Base-by-base conservation (phyloP, 352 stramenopile species). In the Phytophthora podocarpi region DNA sequence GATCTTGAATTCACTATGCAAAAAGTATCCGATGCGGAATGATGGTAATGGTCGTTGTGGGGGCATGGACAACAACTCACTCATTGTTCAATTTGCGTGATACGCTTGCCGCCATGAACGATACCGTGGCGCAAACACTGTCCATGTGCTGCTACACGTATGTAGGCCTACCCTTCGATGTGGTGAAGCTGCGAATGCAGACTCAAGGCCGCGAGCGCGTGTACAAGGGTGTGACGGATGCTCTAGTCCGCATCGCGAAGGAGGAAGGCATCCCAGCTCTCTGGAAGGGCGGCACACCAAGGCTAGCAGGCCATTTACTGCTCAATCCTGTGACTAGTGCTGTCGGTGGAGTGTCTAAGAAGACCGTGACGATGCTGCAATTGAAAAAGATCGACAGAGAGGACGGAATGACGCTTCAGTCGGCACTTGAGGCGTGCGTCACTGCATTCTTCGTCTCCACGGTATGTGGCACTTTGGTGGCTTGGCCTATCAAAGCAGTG, bases 291-390 rank as follows among this genome's bases (percentile, higher is more conserved):
- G 82, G 83, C 0, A 61, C 86, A 31, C 81, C 86, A 2, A 82
- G 80, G 42, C 77, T 95, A 16, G 82, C 79, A 30, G 87, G 77
- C 56, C 80, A 77, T 26, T 79, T 93, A 57, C 78, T 93, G 36
- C 79, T 91, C 32, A 93, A 93, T 60, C 78, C 86, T 42, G 81
- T 95, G 40, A 70, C 89, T 32, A 90, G 90, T 49, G 89, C 74
- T 37, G 79, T 73, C 24, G 91, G 92, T 40, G 80, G 82, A 39
- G 68, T 80, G 20, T 66, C 85, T 13, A 70, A 78, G 20, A 82
- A 80, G 31, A 59, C 73, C 5, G 62, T 83, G 50, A 41, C 86
- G 12, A 69, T 65, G 23, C 45, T 85, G 43, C 75, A 87, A 50
- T 60, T 69, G 21, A 65, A 79, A 35, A 59, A 67, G 48, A 30